Evolutionary conservation across 495 filamentous ascomycete genomes (phyloP), one percentile per base, ranked within the genome.

Genomic region (Talaromyces thailandensis): DNA sequence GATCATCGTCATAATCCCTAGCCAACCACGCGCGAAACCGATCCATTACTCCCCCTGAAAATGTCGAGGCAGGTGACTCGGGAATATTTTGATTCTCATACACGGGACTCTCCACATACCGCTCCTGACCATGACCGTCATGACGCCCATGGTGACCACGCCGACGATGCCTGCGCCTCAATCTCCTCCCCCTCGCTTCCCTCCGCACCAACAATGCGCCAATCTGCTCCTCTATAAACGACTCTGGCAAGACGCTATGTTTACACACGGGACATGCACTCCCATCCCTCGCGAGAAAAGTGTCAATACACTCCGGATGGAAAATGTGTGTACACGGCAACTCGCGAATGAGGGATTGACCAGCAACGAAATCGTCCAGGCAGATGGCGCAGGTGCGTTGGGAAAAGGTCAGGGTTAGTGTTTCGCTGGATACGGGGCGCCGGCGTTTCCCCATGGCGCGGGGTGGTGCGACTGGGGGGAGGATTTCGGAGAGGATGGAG

Each of bases 181-280:
- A 26, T 25, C 64, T 55, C 23, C 72, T 65, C 43, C 68, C 37
- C 18, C 68, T 65, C 28, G 85, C 78, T 71, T 96, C 91, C 26
- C 86, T 81, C 11, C 88, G 80, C 6, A 94, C 90, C 84, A 94
- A 93, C 23, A 81, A 79, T 67, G 93, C 93, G n/a, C 91, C 95
- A 32, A 95, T 82, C 2, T 77, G 71, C 3, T 71, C 76, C 1
- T 90, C 85, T 58, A 85, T 88, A 67, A 84, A 87, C 0, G 87
- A 86, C 3, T 88, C 81, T 21, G 76, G 70, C 4, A 96, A 73
- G 62, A 90, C 87, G 51, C 80, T 86, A 52, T 84, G 80, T 68
- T 96, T 96, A 77, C 93, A 98, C 58, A 96, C 73, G 1, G 93
- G 93, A 67, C 93, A 98, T 12, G 95, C 79, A 45, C 86, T 89